Percentiles rank a stretch among this genome's conserved stretches.
These are phyloP conservation scores for Fusarium euwallaceae DNA, from an alignment of 2,329 filamentous ascomycete genomes.

Conservation along the genomic window DNA sequence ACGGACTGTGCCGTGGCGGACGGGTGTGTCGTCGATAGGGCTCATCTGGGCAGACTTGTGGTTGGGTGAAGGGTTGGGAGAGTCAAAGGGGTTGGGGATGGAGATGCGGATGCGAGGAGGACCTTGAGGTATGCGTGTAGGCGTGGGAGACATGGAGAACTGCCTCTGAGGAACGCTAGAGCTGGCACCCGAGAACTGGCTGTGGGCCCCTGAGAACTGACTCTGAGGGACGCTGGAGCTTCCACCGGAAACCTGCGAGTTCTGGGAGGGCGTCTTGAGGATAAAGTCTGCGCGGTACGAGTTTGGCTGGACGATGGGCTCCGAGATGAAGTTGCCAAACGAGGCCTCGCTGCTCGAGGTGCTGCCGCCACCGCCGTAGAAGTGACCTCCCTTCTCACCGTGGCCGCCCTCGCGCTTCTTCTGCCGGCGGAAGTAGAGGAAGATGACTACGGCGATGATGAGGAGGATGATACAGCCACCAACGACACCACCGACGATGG, in stretches of 20 bases:
- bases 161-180: neutral
- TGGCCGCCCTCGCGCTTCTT: slow-evolving; percentile 32
- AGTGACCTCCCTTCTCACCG: slow-evolving; percentile 38
- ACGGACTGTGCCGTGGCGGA: slow-evolving; percentile 47
- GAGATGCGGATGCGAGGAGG: slow-evolving; percentile 46
- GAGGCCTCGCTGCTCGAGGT: slow-evolving; percentile 42
- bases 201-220: slow-evolving; percentile 9
- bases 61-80: slow-evolving; percentile 48
- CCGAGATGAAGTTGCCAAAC: slow-evolving; percentile 66
- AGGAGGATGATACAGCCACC: slow-evolving; percentile 60
- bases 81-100: slow-evolving; percentile 55
- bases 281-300: slow-evolving; percentile 67
- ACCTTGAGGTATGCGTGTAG: neutral
- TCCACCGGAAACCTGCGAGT: slow-evolving; percentile 3
- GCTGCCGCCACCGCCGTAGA: slow-evolving; percentile 27
- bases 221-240: neutral
- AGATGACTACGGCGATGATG: slow-evolving; percentile 55
- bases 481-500: slow-evolving; percentile 62
- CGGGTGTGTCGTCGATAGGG: slow-evolving; percentile 42
- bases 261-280: slow-evolving; percentile 51
- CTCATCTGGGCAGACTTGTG: slow-evolving; percentile 39
- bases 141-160: neutral
- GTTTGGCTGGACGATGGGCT: slow-evolving; percentile 64
- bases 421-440: slow-evolving; percentile 56
- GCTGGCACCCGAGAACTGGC: slow-evolving; percentile 16